A percentile compares a stretch with the other conserved stretches of the same genome.
Evolutionary conservation across 2,329 filamentous ascomycete species (phyloP).

Genomic region (Nakataea oryzae): DNA sequence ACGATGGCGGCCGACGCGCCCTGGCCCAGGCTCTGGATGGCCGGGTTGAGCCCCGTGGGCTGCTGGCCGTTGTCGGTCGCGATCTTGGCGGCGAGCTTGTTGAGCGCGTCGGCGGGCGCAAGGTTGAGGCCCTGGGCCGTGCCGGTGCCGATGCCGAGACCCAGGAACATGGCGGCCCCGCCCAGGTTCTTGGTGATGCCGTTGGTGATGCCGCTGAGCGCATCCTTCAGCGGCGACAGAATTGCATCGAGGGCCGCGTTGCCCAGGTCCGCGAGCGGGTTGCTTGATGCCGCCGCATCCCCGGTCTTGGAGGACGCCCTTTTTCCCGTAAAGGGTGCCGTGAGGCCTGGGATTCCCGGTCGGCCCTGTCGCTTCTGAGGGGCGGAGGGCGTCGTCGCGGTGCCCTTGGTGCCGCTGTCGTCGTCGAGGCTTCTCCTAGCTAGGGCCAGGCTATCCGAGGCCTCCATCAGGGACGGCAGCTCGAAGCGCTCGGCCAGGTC

Average conservation of each 20-base stretch:
- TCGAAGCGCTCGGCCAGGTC: slow-evolving; percentile 2
- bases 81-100: slow-evolving; percentile 10
- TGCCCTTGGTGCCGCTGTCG: background rate
- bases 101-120: slow-evolving; percentile 7
- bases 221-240: background rate
- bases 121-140: slow-evolving; percentile 13
- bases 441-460: background rate
- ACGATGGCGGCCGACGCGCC: slow-evolving; percentile 17
- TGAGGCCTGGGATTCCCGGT: background rate
- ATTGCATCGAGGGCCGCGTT: background rate
- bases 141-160: slow-evolving; percentile 13
- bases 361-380: background rate
- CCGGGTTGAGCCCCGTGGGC: slow-evolving; percentile 17
- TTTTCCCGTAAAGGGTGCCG: background rate
- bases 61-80: slow-evolving; percentile 16
- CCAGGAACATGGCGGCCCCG: slow-evolving; percentile 12
- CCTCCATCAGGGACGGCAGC: background rate
- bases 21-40: slow-evolving; percentile 18
- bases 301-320: background rate
- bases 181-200: slow-evolving; percentile 3
- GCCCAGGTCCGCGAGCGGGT: background rate
- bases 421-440: background rate
- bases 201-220: background rate
- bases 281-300: background rate
- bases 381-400: background rate